Percentiles rank a stretch among this genome's conserved stretches.
These are phyloP conservation scores for Tuber indicum DNA, from an alignment of 495 filamentous ascomycete genomes.

Conservation along the genomic window DNA sequence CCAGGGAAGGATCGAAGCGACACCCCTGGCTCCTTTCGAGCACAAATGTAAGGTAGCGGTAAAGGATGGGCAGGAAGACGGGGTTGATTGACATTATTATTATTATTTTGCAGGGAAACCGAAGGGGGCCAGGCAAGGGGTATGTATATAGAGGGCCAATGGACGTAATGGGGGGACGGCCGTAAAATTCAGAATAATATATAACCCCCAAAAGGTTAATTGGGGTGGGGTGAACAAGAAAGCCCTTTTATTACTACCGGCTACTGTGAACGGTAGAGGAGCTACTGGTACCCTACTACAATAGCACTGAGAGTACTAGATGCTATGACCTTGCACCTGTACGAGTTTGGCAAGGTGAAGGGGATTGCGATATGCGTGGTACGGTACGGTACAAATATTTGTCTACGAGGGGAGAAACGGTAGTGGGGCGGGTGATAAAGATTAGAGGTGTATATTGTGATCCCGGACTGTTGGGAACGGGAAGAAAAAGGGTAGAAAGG, in stretches of 20 bases:
- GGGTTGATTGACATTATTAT: constrained; percentile 37
- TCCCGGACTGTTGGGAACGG: constrained; percentile 27
- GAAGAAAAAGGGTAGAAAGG: constrained; percentile 9
- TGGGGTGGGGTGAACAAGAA: constrained; percentile 28
- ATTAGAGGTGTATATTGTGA: constrained; percentile 23
- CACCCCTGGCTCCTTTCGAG: constrained; percentile 32
- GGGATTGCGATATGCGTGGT: neutral
- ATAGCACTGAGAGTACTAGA: neutral
- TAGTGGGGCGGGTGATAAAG: constrained; percentile 11
- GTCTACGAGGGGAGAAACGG: neutral
- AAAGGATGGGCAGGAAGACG: constrained; percentile 37
- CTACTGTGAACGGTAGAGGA: neutral
- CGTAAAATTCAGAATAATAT: constrained; percentile 36
- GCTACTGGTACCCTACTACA: neutral
- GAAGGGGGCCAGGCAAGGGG: neutral
- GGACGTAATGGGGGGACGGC: constrained; percentile 29
- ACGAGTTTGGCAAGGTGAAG: neutral
- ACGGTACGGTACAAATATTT: neutral
- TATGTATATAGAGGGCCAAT: constrained; percentile 13
- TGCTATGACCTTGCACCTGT: neutral
- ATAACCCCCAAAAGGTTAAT: constrained; percentile 32
- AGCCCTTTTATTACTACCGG: neutral
- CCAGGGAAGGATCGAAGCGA: constrained; percentile 37
- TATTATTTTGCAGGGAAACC: constrained; percentile 26
- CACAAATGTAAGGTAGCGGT: constrained; percentile 36